Percentiles rank a stretch among this genome's conserved stretches.
Conservation (phyloP, 805 yeast species). For the Yamadazyma sp. region DNA sequence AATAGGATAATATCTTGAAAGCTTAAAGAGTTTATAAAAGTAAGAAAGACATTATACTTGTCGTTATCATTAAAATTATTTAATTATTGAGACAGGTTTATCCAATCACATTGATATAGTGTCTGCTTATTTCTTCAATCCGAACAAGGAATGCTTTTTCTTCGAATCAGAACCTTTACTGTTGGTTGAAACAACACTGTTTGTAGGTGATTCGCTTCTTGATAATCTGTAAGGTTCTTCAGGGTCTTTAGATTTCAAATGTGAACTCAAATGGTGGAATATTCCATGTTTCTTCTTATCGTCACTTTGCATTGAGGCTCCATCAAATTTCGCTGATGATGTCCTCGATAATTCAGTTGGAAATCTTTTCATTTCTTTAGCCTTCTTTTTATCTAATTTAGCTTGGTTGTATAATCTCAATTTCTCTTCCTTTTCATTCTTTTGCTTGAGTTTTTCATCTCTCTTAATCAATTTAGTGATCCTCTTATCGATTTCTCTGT, state of each 20-base stretch:
- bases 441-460: slow-evolving; percentile 22
- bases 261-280: slow-evolving; percentile 17
- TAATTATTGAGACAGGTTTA: no score
- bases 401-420: slow-evolving; percentile 13
- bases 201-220: slow-evolving; percentile 15
- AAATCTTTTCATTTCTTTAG: slow-evolving; percentile 7
- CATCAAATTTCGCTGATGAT: slow-evolving; percentile 10
- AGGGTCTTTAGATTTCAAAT: slow-evolving; percentile 5
- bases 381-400: slow-evolving; percentile 7
- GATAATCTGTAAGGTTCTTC: slow-evolving; percentile 8
- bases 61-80: no score
- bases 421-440: slow-evolving; percentile 8
- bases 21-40: no score
- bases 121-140: slow-evolving; percentile 12
- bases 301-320: slow-evolving; percentile 1
- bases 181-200: slow-evolving; percentile 18
- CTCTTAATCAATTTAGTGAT: slow-evolving; percentile 30
- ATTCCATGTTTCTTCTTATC: slow-evolving; percentile 16
- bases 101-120: no score
- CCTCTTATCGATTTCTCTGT: slow-evolving; percentile 29
- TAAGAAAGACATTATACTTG: no score
- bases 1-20: no score
- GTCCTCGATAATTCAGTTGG: slow-evolving; percentile 7
- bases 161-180: slow-evolving; percentile 17
- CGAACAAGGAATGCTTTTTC: slow-evolving; percentile 17